Evolutionary conservation across 1,139 yeast genomes (phyloP).

Genomic region (Kluyveromyces sp.): DNA sequence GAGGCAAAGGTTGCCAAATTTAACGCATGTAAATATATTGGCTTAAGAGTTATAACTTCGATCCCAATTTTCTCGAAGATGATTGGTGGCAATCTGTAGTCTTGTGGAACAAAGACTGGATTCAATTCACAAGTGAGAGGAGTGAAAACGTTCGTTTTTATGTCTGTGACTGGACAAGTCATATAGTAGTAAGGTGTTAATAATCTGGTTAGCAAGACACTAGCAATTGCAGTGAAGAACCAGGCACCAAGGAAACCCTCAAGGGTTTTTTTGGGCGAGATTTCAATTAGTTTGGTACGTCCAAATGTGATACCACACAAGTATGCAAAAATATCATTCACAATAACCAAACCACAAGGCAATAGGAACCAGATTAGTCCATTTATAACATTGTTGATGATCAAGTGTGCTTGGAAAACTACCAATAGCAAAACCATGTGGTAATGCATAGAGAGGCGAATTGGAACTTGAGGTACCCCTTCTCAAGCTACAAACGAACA

Average conservation of each 20-base stretch:
- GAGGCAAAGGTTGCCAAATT: slow-evolving; percentile 92
- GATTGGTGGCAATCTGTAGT: slow-evolving; percentile 66
- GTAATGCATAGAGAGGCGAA: slow-evolving; percentile 91
- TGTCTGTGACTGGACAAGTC: slow-evolving; percentile 77
- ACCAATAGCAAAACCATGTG: slow-evolving; percentile 90
- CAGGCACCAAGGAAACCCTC: slow-evolving; percentile 98
- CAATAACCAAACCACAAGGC: slow-evolving; percentile 86
- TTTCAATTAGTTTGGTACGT: slow-evolving; percentile 80
- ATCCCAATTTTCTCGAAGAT: slow-evolving; percentile 42
- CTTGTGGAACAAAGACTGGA: slow-evolving; percentile 78
- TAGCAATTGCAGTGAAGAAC: slow-evolving; percentile 81
- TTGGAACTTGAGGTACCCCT: slow-evolving; percentile 84
- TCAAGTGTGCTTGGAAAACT: slow-evolving; percentile 89
- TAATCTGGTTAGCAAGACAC: slow-evolving; percentile 55
- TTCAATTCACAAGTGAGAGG: slow-evolving; percentile 72
- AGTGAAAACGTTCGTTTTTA: slow-evolving; percentile 50
- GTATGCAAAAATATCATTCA: slow-evolving; percentile 93
- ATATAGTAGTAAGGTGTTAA: slow-evolving; percentile 63
- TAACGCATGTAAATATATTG: slow-evolving; percentile 83
- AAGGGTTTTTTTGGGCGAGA: slow-evolving; percentile 93
- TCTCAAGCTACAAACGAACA: slow-evolving; percentile 82
- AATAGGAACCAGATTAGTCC: slow-evolving; percentile 93
- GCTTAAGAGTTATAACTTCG: slow-evolving; percentile 60
- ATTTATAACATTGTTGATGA: slow-evolving; percentile 78
- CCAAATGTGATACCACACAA: slow-evolving; percentile 97